Percentiles rank a stretch among this genome's conserved stretches.
Conservation (phyloP, 2,329 filamentous ascomycete species). For the Pezicula neosporulosa region DNA sequence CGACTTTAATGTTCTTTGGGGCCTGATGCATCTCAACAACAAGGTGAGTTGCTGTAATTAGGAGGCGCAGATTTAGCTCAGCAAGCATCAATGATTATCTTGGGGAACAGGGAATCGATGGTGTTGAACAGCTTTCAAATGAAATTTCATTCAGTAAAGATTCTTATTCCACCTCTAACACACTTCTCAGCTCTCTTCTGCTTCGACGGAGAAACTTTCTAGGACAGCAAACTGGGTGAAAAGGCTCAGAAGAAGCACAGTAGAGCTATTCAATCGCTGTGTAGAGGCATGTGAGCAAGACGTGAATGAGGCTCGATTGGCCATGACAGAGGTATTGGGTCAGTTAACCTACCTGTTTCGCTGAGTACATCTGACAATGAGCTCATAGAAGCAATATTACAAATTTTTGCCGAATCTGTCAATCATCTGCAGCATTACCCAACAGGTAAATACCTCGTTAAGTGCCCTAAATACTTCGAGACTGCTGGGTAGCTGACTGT, state of each 20-base stretch:
- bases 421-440: slow-evolving; percentile 5
- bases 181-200: slow-evolving; percentile 7
- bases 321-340: slow-evolving; percentile 11
- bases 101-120: no score
- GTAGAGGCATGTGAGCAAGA: slow-evolving; percentile 11
- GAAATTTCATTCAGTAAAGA: neutral
- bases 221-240: slow-evolving; percentile 7
- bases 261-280: slow-evolving; percentile 14
- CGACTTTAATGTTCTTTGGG: slow-evolving; percentile 13
- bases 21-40: slow-evolving; percentile 12
- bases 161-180: neutral
- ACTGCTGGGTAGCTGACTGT: neutral
- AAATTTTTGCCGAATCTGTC: slow-evolving; percentile 6
- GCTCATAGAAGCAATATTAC: slow-evolving; percentile 3
- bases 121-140: no score
- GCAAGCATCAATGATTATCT: no score
- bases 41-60: slow-evolving; percentile 3
- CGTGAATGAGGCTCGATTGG: slow-evolving; percentile 9
- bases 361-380: neutral
- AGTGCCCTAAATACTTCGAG: neutral
- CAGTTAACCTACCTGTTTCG: neutral
- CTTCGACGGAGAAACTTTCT: slow-evolving; percentile 6
- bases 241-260: slow-evolving; percentile 6
- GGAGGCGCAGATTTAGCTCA: neutral
- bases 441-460: slow-evolving; percentile 2